Evolutionary conservation across 2,329 filamentous ascomycete genomes (phyloP), one percentile per base, ranked within the genome.

Genomic region (Onygena corvina): DNA sequence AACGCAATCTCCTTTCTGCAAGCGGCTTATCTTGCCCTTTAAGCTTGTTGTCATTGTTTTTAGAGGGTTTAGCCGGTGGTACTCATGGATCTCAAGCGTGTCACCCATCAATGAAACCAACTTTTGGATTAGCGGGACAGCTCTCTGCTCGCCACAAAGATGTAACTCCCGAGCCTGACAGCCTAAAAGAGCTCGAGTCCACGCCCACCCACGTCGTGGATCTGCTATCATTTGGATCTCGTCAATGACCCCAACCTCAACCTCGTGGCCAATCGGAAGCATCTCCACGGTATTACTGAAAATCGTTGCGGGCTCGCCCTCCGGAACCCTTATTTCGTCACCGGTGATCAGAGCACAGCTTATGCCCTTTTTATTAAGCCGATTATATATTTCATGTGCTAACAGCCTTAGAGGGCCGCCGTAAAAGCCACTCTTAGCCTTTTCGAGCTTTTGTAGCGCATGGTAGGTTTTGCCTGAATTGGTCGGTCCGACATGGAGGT

Each of bases 401-500:
- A 98, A 74, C 42, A 98, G 70, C 45, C 92, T 79, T 38, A 98
- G 70, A 0, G 92, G 92, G 0, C 93, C 92, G 2, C 90, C 87
- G 63, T 96, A 98, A 46, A 94, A 81, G 33, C 92, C 92, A 6
- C 73, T 76, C 25, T 81, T 75, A 2, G 83, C 82, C 46, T 78
- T 73, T 63, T 95, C 86, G 8, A 98, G 74, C 9, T 84, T 80
- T 67, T 94, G 83, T 54, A 98, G 70, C 0, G 92, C 93, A 62
- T 88, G 84, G 62, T 96, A 98, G 0, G 93, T 98, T 72, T 98
- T 98, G 50, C 92, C 92, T 0, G 92, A 96, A 65, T 98, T 98
- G 1, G 92, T 98, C 1, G 92, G 92, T 0, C 92, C 92, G 46
- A 98, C 88, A 59, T 98, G 92, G 16, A 98, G 72, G 68, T 96